A percentile compares a stretch with the other conserved stretches of the same genome.
Evolutionary conservation across 257 asterid genomes (phyloP).

Genomic region (Hygrophila difformis): DNA sequence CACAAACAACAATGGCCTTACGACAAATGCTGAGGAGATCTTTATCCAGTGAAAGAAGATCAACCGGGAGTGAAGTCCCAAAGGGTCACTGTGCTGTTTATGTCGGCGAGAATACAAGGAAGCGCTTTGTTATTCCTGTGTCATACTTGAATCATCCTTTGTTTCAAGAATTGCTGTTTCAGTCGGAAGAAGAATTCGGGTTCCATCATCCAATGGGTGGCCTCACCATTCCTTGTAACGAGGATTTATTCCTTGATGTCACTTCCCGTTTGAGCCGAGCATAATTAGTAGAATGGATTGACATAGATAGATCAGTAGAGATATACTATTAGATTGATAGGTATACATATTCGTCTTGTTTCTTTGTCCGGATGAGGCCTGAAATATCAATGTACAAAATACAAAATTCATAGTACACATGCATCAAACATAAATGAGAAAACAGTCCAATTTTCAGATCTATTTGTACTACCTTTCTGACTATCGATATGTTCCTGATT

Average conservation of each 20-base stretch:
- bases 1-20: slow-evolving; percentile 25
- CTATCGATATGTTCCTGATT: too few relatives aligned
- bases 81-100: slow-evolving; percentile 53
- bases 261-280: slow-evolving; percentile 20
- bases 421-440: too few relatives aligned
- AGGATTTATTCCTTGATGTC: slow-evolving; percentile 22
- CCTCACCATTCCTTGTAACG: slow-evolving; percentile 39
- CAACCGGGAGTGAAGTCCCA: slow-evolving; percentile 33
- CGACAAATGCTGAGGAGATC: slow-evolving; percentile 23
- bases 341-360: too few relatives aligned
- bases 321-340: too few relatives aligned
- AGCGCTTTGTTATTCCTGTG: slow-evolving; percentile 34
- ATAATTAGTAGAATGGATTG: too few relatives aligned
- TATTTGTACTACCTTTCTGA: too few relatives aligned
- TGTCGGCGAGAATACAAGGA: slow-evolving; percentile 36
- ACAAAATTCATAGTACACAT: too few relatives aligned
- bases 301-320: too few relatives aligned
- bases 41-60: slow-evolving; percentile 15
- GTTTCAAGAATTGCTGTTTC: slow-evolving; percentile 34
- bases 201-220: slow-evolving; percentile 54
- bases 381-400: too few relatives aligned
- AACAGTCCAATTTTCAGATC: too few relatives aligned
- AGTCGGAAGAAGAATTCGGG: slow-evolving; percentile 39
- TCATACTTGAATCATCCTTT: slow-evolving; percentile 34
- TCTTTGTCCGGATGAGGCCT: too few relatives aligned